Evolutionary conservation across 2,329 filamentous ascomycete genomes (phyloP).

Genomic region (Periconia macrospinosa): DNA sequence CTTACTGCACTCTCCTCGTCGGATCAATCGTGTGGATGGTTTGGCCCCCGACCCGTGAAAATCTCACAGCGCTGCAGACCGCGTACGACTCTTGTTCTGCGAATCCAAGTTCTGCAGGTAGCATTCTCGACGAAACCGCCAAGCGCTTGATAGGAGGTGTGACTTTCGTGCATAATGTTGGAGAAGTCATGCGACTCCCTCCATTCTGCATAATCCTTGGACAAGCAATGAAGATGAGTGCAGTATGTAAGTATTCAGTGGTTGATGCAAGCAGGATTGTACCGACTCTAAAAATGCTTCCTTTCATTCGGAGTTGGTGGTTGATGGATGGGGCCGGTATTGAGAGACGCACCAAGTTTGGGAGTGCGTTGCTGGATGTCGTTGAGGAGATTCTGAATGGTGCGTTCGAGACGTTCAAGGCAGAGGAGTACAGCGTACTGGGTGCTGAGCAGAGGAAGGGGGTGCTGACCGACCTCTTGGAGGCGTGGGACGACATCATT

Average conservation of each 20-base stretch:
- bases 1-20: conserved; percentile 15
- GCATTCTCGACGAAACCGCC: background rate
- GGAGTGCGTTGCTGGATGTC: conserved; percentile 1
- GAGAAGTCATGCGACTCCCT: conserved; percentile 18
- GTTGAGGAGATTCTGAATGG: conserved; percentile 14
- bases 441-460: conserved; percentile 3
- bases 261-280: conserved; percentile 10
- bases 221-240: conserved; percentile 8
- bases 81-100: conserved; percentile 11
- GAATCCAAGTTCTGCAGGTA: background rate
- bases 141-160: conserved; percentile 17
- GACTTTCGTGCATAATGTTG: conserved; percentile 12
- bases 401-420: conserved; percentile 4
- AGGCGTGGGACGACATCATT: conserved; percentile 17
- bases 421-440: background rate
- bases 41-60: conserved; percentile 23
- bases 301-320: conserved; percentile 17
- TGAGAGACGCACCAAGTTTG: conserved; percentile 10
- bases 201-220: conserved; percentile 17
- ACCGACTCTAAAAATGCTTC: conserved; percentile 10
- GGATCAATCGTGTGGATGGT: conserved; percentile 22
- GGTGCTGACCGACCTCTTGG: conserved; percentile 7
- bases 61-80: conserved; percentile 11
- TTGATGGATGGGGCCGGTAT: conserved; percentile 14
- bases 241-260: conserved; percentile 11